phyloP scores from a whole-genome alignment of 2,329 filamentous ascomycete genomes.

The Trichoderma sp. region DNA sequence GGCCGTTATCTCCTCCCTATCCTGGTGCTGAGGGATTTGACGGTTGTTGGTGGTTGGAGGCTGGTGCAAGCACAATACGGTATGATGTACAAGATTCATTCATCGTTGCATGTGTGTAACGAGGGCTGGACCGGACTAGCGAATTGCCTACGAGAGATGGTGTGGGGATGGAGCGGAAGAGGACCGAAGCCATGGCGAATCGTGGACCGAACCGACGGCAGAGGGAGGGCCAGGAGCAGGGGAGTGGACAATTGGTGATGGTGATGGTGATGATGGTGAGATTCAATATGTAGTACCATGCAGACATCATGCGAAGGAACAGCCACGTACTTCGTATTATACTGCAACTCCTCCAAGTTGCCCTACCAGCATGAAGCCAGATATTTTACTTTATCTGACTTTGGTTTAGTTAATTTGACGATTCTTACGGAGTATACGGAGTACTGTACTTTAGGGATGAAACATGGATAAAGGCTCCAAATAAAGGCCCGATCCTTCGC shows the following conservation, averaged over 20 bases:
- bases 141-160: not conserved
- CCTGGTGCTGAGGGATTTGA: not conserved
- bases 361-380: not conserved
- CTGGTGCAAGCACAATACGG: not conserved
- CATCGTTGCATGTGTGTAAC: not conserved
- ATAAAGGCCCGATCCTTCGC: not conserved
- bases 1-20: not conserved
- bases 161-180: not conserved
- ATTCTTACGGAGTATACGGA: no score
- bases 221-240: not conserved
- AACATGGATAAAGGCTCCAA: not conserved
- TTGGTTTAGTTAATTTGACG: no score
- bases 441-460: no score
- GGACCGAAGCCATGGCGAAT: not conserved
- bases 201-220: conserved; percentile 13
- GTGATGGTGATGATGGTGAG: not conserved
- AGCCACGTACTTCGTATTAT: not conserved
- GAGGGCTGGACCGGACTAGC: not conserved
- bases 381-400: not conserved
- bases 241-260: not conserved
- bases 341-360: not conserved
- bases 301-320: not conserved
- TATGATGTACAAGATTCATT: not conserved
- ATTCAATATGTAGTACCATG: not conserved
- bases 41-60: not conserved